These are phyloP conservation scores for Terana coerulea DNA, from an alignment of 768 basidiomycete genomes.

Conservation along the genomic window DNA sequence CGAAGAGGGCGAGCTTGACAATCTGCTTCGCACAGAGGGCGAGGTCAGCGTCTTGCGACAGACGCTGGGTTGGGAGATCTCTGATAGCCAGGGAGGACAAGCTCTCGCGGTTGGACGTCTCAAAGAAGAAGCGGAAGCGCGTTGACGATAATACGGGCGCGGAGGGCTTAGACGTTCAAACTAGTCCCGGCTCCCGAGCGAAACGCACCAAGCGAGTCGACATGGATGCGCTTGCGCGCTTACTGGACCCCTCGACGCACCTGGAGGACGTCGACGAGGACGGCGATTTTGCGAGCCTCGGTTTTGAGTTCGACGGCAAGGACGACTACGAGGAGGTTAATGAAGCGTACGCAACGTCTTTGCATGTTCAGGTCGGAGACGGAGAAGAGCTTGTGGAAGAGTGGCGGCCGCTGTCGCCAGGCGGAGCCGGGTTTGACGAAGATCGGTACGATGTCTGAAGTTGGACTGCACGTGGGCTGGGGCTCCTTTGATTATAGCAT, in stretches of 20 bases:
- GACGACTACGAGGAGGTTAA: slow-evolving; percentile 5
- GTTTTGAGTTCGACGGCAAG: slow-evolving; percentile 19
- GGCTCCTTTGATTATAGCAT: no score
- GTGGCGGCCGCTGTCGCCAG: slow-evolving; percentile 42
- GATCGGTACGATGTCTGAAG: slow-evolving; percentile 24
- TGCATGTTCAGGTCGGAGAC: slow-evolving; percentile 12
- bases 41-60: slow-evolving; percentile 45
- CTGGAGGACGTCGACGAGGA: slow-evolving; percentile 23
- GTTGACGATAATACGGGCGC: slow-evolving; percentile 1
- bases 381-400: slow-evolving; percentile 37
- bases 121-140: slow-evolving; percentile 8
- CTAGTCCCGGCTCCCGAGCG: slow-evolving; percentile 8
- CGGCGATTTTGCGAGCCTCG: not conserved
- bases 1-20: slow-evolving; percentile 62
- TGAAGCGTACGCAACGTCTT: not conserved
- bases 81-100: not conserved
- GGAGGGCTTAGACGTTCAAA: not conserved
- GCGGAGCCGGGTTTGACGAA: slow-evolving; percentile 21
- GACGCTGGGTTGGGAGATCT: slow-evolving; percentile 31
- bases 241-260: slow-evolving; percentile 38
- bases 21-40: slow-evolving; percentile 46
- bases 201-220: slow-evolving; percentile 41
- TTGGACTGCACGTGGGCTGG: no score
- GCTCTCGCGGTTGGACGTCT: not conserved
- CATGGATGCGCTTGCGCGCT: slow-evolving; percentile 50